A percentile compares a stretch with the other conserved stretches of the same genome.
Conservation (phyloP, 192 early-diverging fungal species). For the Chytriomyces sp. region DNA sequence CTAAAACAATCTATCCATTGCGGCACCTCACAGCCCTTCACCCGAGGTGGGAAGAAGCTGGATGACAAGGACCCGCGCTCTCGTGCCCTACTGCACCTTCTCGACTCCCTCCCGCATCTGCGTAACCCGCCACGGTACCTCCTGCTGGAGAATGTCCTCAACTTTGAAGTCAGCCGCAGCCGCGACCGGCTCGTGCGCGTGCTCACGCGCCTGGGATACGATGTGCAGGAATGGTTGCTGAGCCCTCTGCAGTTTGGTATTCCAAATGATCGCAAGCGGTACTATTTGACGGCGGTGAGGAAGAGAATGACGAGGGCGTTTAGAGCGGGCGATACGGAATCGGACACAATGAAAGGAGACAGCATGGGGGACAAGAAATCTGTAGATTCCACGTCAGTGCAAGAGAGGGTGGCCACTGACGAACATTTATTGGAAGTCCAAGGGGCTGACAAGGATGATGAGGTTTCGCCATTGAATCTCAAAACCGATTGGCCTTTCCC, state of each 20-base stretch:
- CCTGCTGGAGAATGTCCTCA: conserved; percentile 56
- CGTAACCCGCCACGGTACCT: conserved; percentile 34
- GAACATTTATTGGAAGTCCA: neutral
- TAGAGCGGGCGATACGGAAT: neutral
- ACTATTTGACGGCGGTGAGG: conserved; percentile 48
- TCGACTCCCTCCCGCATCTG: conserved; percentile 35
- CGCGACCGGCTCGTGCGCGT: conserved; percentile 26
- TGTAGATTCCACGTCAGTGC: neutral
- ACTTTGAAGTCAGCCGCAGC: conserved; percentile 43
- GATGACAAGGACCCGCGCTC: conserved; percentile 56
- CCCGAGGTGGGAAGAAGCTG: conserved; percentile 71
- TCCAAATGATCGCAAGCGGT: conserved; percentile 49
- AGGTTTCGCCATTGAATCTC: neutral
- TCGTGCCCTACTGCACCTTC: conserved; percentile 42
- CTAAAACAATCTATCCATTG: neutral
- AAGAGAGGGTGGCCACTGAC: neutral
- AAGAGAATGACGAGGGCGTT: neutral
- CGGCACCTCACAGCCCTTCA: conserved; percentile 55
- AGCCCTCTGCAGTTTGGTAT: conserved; percentile 50
- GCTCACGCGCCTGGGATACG: conserved; percentile 43
- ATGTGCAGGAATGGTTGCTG: conserved; percentile 44
- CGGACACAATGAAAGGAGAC: too few relatives aligned
- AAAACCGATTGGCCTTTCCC: conserved; percentile 1
- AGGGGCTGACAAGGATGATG: neutral
- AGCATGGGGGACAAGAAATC: neutral